Conservation (phyloP, 805 yeast species). For the Cyberlindnera mississippiensis region DNA sequence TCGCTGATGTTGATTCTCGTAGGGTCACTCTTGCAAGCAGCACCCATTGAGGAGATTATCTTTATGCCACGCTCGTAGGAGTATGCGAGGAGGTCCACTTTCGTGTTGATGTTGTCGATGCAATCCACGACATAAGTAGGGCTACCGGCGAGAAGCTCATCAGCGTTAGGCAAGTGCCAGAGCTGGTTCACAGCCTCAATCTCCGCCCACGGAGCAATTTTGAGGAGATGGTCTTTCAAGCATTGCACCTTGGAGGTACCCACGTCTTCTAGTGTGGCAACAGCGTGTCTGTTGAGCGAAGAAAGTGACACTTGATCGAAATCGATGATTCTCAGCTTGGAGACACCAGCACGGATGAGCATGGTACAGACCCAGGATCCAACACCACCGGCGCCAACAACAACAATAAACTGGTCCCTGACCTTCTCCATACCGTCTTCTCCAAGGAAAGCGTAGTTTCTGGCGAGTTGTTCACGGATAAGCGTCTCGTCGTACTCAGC, state of each 20-base stretch:
- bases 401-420: slow-evolving; percentile 66
- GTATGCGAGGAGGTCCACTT: slow-evolving; percentile 80
- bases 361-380: slow-evolving; percentile 96
- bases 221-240: slow-evolving; percentile 57
- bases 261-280: slow-evolving; percentile 87
- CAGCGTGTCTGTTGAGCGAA: slow-evolving; percentile 90
- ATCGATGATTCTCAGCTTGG: slow-evolving; percentile 74
- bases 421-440: slow-evolving; percentile 77
- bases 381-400: slow-evolving; percentile 96
- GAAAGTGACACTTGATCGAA: slow-evolving; percentile 95
- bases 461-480: slow-evolving; percentile 85
- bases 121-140: slow-evolving; percentile 87
- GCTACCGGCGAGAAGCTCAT: slow-evolving; percentile 50
- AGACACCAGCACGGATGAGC: slow-evolving; percentile 88
- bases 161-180: slow-evolving; percentile 68
- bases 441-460: slow-evolving; percentile 90
- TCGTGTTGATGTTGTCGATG: slow-evolving; percentile 96
- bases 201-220: slow-evolving; percentile 92
- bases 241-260: slow-evolving; percentile 89
- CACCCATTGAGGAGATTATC: slow-evolving; percentile 94
- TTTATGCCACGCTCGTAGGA: slow-evolving; percentile 57
- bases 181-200: slow-evolving; percentile 74
- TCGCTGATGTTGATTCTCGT: slow-evolving; percentile 88
- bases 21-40: slow-evolving; percentile 95
- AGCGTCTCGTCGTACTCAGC: slow-evolving; percentile 56